Evolutionary conservation across 225 moss, liverwort and hornwort genomes (phyloP).

Genomic region (Antitrichia curtipendula): DNA sequence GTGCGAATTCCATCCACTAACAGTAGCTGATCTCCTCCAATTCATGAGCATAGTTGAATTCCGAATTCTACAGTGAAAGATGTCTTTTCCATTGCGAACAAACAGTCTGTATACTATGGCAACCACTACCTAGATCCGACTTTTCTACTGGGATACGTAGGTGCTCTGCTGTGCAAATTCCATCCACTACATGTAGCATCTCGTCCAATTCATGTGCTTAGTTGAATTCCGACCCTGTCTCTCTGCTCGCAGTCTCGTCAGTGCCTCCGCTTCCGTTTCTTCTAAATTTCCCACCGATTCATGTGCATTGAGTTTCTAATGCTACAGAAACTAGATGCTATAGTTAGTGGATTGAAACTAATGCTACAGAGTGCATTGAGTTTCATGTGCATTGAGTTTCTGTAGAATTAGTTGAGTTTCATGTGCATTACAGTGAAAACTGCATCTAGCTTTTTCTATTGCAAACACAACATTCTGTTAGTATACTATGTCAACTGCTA

Average conservation of each 20-base stretch:
- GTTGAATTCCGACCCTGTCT: background rate
- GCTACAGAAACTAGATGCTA: too few species aligned
- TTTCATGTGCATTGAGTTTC: background rate
- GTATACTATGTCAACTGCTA: background rate
- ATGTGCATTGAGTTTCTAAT: background rate
- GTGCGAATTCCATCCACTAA: background rate
- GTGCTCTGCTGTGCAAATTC: background rate
- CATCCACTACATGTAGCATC: background rate
- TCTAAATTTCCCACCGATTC: background rate
- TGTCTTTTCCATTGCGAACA: background rate
- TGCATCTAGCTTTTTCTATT: background rate
- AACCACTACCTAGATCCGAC: background rate
- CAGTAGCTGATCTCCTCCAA: background rate
- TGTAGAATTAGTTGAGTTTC: too few species aligned
- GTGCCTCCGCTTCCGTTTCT: background rate
- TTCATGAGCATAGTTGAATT: background rate
- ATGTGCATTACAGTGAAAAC: too few species aligned
- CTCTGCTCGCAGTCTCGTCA: background rate
- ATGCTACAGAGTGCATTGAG: too few species aligned
- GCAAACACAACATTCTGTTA: background rate
- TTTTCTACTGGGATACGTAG: background rate
- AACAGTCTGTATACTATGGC: background rate
- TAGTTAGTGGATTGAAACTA: too few species aligned
- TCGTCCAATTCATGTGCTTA: background rate
- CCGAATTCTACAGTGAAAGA: background rate